Conservation (phyloP, 1,284 basidiomycete genomes). For the Pyrrhoderma lamaoense region DNA sequence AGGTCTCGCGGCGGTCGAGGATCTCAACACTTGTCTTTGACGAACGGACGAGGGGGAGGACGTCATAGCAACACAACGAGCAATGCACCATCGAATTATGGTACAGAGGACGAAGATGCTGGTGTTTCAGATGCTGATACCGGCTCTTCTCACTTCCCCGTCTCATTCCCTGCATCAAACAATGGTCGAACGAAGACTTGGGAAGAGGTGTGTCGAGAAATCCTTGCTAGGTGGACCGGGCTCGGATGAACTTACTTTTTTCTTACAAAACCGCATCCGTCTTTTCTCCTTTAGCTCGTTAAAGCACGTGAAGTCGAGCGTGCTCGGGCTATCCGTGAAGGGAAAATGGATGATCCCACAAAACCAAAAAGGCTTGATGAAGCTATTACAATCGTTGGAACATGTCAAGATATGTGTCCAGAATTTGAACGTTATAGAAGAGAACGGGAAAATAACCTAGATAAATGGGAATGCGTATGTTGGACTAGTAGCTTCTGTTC, state of each 20-base stretch:
- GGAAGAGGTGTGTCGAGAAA: slow-evolving; percentile 47
- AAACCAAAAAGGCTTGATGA: slow-evolving; percentile 76
- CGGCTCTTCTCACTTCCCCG: slow-evolving; percentile 19
- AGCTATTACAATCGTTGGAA: slow-evolving; percentile 86
- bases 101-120: slow-evolving; percentile 24
- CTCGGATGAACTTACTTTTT: too few species aligned
- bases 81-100: slow-evolving; percentile 23
- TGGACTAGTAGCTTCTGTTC: too few species aligned
- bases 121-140: slow-evolving; percentile 21
- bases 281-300: slow-evolving; percentile 42
- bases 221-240: background rate
- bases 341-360: slow-evolving; percentile 81
- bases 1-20: slow-evolving; percentile 28
- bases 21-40: slow-evolving; percentile 21
- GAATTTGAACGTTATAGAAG: slow-evolving; percentile 88
- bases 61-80: slow-evolving; percentile 14
- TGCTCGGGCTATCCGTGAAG: slow-evolving; percentile 71
- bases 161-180: slow-evolving; percentile 34
- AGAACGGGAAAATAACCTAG: slow-evolving; percentile 85
- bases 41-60: slow-evolving; percentile 24
- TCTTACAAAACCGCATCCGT: slow-evolving; percentile 3
- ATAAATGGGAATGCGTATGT: slow-evolving; percentile 80
- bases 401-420: slow-evolving; percentile 91
- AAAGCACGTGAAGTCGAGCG: slow-evolving; percentile 71
- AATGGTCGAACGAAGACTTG: slow-evolving; percentile 61